phyloP scores from a whole-genome alignment of 441 rosid genomes.

The Populus hybrid region DNA sequence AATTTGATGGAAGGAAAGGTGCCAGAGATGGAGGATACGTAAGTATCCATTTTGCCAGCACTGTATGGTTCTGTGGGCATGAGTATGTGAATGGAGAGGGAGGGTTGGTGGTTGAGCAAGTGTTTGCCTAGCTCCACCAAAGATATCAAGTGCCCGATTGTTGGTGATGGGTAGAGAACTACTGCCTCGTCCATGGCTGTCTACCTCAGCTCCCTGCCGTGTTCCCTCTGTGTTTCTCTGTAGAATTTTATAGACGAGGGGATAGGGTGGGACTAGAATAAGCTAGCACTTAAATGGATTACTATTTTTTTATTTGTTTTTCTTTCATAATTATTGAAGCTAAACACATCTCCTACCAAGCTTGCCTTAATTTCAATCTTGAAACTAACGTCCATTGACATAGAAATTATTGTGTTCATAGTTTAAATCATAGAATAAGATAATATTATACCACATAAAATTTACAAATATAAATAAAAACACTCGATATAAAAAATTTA shows the following conservation, averaged over 20 bases:
- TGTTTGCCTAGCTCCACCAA: conserved; percentile 48
- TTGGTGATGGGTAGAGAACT: conserved; percentile 50
- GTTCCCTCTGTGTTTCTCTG: background rate
- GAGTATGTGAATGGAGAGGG: conserved; percentile 32
- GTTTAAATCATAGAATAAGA: no score
- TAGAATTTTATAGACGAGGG: background rate
- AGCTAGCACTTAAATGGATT: background rate
- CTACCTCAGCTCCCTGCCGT: background rate
- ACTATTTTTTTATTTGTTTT: no score
- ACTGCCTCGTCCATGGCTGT: conserved; percentile 28
- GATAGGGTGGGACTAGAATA: background rate
- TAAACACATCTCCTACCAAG: background rate
- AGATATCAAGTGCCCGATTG: conserved; percentile 44
- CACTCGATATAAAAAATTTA: no score
- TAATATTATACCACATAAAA: no score
- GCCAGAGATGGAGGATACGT: conserved; percentile 27
- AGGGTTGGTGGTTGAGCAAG: conserved; percentile 31
- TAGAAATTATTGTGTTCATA: no score
- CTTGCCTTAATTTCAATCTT: background rate
- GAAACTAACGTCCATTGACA: no score
- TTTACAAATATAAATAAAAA: no score
- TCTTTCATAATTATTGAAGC: no score
- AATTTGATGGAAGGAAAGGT: conserved; percentile 29
- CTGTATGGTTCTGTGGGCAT: conserved; percentile 14
- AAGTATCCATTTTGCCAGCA: conserved; percentile 24